These are phyloP conservation scores for Phytophthora ramorum DNA, from an alignment of 352 stramenopile species.

Conservation along the genomic window DNA sequence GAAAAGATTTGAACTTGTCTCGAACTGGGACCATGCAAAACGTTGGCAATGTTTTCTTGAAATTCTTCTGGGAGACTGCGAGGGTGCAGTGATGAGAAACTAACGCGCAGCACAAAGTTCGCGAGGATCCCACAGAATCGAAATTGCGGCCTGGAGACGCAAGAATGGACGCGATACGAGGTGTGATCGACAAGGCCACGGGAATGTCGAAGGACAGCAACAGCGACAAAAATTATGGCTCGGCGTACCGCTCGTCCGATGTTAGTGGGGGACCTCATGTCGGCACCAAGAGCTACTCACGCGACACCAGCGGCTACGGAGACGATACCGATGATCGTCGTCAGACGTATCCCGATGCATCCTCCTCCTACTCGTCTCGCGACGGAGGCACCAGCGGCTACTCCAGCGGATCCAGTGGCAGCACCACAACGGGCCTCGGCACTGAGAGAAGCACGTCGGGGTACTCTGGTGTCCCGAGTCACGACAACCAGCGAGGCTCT, in stretches of 20 bases:
- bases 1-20: too few relatives aligned
- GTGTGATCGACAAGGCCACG: constrained; percentile 21
- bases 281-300: constrained; percentile 32
- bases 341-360: constrained; percentile 10
- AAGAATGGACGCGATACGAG: constrained; percentile 28
- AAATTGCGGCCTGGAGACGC: constrained; percentile 7
- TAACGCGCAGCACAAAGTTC: background rate
- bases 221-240: background rate
- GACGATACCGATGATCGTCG: constrained; percentile 16
- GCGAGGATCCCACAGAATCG: constrained; percentile 18
- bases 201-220: constrained; percentile 16
- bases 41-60: too few relatives aligned
- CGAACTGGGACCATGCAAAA: too few relatives aligned
- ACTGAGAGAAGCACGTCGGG: constrained; percentile 25
- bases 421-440: too few relatives aligned
- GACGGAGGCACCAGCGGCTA: too few relatives aligned
- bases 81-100: too few relatives aligned
- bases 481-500: constrained; percentile 12
- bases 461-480: constrained; percentile 8
- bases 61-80: background rate
- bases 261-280: constrained; percentile 20
- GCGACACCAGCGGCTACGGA: constrained; percentile 7
- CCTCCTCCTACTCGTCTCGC: constrained; percentile 28
- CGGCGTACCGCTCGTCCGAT: constrained; percentile 28
- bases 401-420: constrained; percentile 21